Conservation (phyloP, 2,329 filamentous ascomycete species). For the Furcasterigmium furcatum region DNA sequence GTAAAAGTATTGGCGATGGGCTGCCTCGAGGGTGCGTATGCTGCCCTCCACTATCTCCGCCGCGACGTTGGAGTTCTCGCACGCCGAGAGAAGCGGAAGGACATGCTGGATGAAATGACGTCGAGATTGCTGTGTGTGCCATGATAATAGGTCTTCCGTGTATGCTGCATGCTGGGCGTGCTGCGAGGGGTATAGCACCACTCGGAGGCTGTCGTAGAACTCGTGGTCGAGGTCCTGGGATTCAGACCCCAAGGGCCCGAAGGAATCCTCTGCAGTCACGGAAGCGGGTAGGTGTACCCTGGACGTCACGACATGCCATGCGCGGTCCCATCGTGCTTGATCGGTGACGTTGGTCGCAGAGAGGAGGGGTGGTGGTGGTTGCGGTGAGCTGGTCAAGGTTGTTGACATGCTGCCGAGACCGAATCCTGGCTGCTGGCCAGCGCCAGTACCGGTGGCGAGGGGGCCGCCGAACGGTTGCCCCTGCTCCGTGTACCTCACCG, state of each 20-base stretch:
- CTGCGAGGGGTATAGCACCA: constrained; percentile 45
- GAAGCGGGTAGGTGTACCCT: constrained; percentile 54
- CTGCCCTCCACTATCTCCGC: constrained; percentile 46
- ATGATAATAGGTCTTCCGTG: constrained; percentile 54
- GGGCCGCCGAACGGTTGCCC: constrained; percentile 44
- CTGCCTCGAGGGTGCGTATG: constrained; percentile 56
- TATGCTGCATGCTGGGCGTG: constrained; percentile 46
- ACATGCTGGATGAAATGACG: constrained; percentile 59
- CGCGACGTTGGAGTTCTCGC: constrained; percentile 36
- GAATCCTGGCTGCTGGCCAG: too few relatives aligned
- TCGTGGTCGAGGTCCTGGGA: constrained; percentile 36
- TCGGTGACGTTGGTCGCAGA: constrained; percentile 32
- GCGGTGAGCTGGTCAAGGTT: constrained; percentile 17
- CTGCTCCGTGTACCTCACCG: constrained; percentile 33
- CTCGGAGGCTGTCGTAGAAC: constrained; percentile 50
- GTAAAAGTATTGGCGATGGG: constrained; percentile 54
- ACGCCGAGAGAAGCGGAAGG: constrained; percentile 50
- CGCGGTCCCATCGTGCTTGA: constrained; percentile 56
- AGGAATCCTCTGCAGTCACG: constrained; percentile 51
- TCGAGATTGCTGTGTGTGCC: constrained; percentile 60
- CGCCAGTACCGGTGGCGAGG: constrained; percentile 8
- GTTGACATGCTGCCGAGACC: too few relatives aligned
- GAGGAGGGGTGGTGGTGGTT: background rate
- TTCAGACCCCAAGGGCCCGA: constrained; percentile 42
- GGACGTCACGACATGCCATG: constrained; percentile 60